Base-by-base conservation (phyloP, 1,139 yeast species). In the Geotrichum restrictum region DNA sequence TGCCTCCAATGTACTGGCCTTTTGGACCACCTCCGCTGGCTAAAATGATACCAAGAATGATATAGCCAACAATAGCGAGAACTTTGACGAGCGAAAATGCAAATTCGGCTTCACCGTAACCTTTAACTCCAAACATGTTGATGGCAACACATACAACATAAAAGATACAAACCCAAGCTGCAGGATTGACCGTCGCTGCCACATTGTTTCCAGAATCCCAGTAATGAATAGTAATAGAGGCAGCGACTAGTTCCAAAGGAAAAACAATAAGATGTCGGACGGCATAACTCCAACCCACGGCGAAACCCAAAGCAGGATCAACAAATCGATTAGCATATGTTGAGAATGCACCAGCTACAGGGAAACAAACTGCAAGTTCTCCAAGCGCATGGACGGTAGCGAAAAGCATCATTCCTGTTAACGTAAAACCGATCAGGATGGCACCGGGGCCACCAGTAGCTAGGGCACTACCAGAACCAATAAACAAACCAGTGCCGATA, bases 331-430 rank as follows among this genome's bases (percentile, higher is more conserved):
- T 73, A 34, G 88, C 80, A 67, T 82, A 85, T 53, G 85, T 80
- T 45, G 85, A 77, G 69, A 85, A 87, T 1, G 91, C 88, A 61
- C 95, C 96, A 52, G 85, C 75, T 43, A 87, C 82, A 39, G 93
- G 91, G 69, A 83, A 86, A 13, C 82, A 76, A 39, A 85, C 87
- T 46, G 94, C 88, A 65, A 88, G 67, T 69, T 88, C 96, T 59
- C 95, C 94, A 53, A 88, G 80, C n/a, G 93, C 83, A 65, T 86
- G 91, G 62, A 87, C 83, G 45, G 87, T 84, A 62, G 81, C 78
- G 70, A 80, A 85, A 61, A 88, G 68, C 60, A 88, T 80, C 78
- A 85, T 76, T 6, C 85, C 74, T 42, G 89, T 86, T 57, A 85
- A 77, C 45, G 83, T 69, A 49, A 80, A 79, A 64, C 83, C 86